Evolutionary conservation across 805 yeast genomes (phyloP).

Genomic region (Spathaspora girioi): DNA sequence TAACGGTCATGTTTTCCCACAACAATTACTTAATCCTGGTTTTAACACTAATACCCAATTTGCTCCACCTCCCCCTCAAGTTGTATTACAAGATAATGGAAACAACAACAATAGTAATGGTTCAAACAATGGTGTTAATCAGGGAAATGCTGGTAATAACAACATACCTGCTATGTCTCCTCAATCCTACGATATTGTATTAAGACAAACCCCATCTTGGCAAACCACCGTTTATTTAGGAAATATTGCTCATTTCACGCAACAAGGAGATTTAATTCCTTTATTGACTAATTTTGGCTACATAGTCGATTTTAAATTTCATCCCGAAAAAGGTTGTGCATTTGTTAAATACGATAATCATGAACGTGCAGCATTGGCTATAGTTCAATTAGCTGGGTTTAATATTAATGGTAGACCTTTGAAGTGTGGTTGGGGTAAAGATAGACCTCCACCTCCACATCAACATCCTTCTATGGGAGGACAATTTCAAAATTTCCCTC

Average conservation of each 20-base stretch:
- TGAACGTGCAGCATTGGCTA: constrained; percentile 85
- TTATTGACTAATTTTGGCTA: constrained; percentile 76
- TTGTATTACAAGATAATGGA: constrained; percentile 4
- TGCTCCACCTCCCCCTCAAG: constrained; percentile 3
- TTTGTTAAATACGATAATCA: constrained; percentile 85
- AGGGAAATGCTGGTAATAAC: constrained; percentile 9
- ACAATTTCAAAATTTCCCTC: constrained; percentile 20
- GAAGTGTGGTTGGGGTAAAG: constrained; percentile 88
- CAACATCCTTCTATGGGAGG: constrained; percentile 7
- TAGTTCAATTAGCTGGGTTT: constrained; percentile 71
- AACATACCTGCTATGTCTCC: constrained; percentile 39
- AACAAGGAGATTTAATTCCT: constrained; percentile 70
- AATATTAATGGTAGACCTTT: constrained; percentile 72
- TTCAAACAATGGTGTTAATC: background rate
- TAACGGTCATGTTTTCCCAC: constrained; percentile 2
- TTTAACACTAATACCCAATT: background rate
- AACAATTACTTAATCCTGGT: constrained; percentile 5
- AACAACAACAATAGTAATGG: constrained; percentile 6
- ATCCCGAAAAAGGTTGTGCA: constrained; percentile 82
- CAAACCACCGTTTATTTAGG: constrained; percentile 86
- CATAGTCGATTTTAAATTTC: constrained; percentile 75
- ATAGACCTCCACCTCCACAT: constrained; percentile 24
- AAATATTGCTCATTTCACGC: constrained; percentile 72
- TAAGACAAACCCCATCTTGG: constrained; percentile 79
- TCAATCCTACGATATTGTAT: constrained; percentile 63